These are phyloP conservation scores for Phytophthora ohioensis DNA, from an alignment of 352 stramenopile genomes.

Conservation along the genomic window DNA sequence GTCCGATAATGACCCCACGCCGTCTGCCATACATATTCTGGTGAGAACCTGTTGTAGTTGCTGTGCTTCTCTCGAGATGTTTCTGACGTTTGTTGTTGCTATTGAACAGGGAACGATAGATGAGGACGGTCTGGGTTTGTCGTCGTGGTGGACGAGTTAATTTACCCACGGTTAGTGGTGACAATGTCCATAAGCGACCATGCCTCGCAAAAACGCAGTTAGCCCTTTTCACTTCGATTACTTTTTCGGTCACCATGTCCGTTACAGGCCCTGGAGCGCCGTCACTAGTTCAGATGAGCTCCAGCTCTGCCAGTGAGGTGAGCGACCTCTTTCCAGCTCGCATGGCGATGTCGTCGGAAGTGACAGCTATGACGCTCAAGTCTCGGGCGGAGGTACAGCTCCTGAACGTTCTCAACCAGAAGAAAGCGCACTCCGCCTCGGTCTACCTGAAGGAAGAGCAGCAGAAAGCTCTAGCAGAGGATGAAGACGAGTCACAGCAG, in stretches of 20 bases:
- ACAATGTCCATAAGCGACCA: conserved; percentile 24
- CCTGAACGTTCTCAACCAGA: conserved; percentile 56
- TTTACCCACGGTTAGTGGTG: neutral
- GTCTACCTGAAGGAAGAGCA: conserved; percentile 58
- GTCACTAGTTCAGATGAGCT: conserved; percentile 4
- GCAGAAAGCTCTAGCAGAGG: conserved; percentile 36
- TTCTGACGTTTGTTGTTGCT: neutral
- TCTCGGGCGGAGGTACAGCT: conserved; percentile 64
- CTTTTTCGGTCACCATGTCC: conserved; percentile 24
- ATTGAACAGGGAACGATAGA: conserved; percentile 83
- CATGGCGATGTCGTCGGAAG: conserved; percentile 24
- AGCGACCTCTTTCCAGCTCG: neutral
- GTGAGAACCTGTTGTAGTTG: conserved; percentile 41
- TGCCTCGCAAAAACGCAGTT: conserved; percentile 23
- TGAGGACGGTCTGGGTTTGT: conserved; percentile 84
- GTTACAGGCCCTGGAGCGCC: conserved; percentile 28
- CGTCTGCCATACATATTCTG: conserved; percentile 85
- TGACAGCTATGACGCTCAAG: conserved; percentile 46
- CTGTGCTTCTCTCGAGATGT: neutral
- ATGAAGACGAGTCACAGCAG: conserved; percentile 25
- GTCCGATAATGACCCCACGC: conserved; percentile 83
- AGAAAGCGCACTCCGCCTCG: conserved; percentile 53
- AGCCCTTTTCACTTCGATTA: conserved; percentile 1
- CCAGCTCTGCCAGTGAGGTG: neutral
- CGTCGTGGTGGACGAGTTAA: conserved; percentile 82